Percentiles rank a stretch among this genome's conserved stretches.
Conservation (phyloP, 2,329 filamentous ascomycete genomes). For the Chaetomium globosum region DNA sequence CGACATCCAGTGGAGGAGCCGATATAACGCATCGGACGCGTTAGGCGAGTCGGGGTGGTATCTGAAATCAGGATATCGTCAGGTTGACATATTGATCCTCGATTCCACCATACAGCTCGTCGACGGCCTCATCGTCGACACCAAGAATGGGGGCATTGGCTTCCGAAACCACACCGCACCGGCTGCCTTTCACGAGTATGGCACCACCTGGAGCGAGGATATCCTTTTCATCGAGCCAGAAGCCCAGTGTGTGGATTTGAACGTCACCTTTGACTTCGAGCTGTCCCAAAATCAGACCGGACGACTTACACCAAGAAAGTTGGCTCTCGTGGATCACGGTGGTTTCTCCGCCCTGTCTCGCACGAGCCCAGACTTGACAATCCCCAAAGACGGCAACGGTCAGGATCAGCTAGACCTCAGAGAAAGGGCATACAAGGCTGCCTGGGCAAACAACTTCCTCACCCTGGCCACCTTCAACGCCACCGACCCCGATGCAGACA, state of each 20-base stretch:
- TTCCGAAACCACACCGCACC: slow-evolving; percentile 26
- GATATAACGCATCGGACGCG: slow-evolving; percentile 12
- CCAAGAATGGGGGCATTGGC: slow-evolving; percentile 21
- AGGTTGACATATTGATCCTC: slow-evolving; percentile 19
- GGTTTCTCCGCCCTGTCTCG: slow-evolving; percentile 21
- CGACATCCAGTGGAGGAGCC: slow-evolving; percentile 25
- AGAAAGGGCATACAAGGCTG: slow-evolving; percentile 21
- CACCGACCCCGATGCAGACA: slow-evolving; percentile 4
- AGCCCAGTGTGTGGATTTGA: slow-evolving; percentile 19
- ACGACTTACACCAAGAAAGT: background rate
- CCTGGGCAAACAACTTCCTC: slow-evolving; percentile 22
- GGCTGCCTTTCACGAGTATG: slow-evolving; percentile 8
- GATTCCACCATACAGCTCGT: slow-evolving; percentile 16
- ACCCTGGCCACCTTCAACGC: slow-evolving; percentile 20
- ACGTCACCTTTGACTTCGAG: slow-evolving; percentile 23
- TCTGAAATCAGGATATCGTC: slow-evolving; percentile 16
- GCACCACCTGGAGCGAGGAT: slow-evolving; percentile 23
- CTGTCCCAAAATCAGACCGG: background rate
- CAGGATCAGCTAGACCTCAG: slow-evolving; percentile 14
- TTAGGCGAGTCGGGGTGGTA: slow-evolving; percentile 1
- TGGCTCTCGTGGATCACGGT: slow-evolving; percentile 15
- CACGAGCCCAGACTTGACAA: slow-evolving; percentile 4
- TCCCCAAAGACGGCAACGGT: slow-evolving; percentile 5
- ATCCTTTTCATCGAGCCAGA: slow-evolving; percentile 25
- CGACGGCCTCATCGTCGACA: slow-evolving; percentile 25